Evolutionary conservation across 1,284 basidiomycete genomes (phyloP).

Genomic region (Naganishia sp.): DNA sequence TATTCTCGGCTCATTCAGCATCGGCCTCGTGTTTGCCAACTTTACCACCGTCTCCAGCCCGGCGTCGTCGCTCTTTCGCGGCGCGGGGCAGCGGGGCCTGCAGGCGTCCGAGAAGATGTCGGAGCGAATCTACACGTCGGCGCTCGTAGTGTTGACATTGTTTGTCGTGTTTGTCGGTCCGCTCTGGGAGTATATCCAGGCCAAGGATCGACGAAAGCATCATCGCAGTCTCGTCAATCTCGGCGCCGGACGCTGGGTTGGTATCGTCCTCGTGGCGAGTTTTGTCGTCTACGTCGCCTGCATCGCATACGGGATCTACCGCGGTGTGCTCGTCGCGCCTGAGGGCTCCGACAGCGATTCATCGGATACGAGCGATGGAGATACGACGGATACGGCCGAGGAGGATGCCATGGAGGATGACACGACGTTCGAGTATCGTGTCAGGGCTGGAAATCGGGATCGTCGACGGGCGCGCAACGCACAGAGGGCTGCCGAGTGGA

Average conservation of each 20-base stretch:
- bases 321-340: constrained; percentile 37
- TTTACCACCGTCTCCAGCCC: not conserved
- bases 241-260: constrained; percentile 29
- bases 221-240: not conserved
- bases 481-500: constrained; percentile 7
- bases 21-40: constrained; percentile 29
- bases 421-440: constrained; percentile 23
- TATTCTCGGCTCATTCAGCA: constrained; percentile 34
- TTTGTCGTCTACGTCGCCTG: constrained; percentile 38
- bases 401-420: constrained; percentile 20
- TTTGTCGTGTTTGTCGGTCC: constrained; percentile 25
- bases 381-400: constrained; percentile 20
- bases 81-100: not conserved
- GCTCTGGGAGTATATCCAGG: constrained; percentile 10
- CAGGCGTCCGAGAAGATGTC: constrained; percentile 7
- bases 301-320: constrained; percentile 38
- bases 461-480: constrained; percentile 19
- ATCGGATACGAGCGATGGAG: constrained; percentile 28
- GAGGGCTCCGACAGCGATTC: constrained; percentile 39
- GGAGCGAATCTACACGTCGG: constrained; percentile 28
- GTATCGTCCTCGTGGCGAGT: constrained; percentile 31
- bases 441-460: constrained; percentile 9
- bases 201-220: not conserved
- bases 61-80: not conserved
- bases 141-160: constrained; percentile 16